Evolutionary conservation across 2,329 filamentous ascomycete genomes (phyloP).

Genomic region (Didymella lethalis): DNA sequence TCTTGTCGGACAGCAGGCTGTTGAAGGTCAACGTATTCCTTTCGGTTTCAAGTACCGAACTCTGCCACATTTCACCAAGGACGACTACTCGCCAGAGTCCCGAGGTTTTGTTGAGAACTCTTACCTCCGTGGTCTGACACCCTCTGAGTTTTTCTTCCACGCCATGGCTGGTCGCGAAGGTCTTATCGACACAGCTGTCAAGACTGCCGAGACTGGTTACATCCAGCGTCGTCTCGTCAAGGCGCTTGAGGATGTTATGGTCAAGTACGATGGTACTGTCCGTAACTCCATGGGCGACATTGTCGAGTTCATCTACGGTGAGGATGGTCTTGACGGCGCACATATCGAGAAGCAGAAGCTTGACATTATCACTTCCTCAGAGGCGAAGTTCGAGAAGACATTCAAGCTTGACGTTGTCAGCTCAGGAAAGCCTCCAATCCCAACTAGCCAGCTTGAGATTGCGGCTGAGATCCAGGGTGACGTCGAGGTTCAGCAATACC

Average conservation of each 20-base stretch:
- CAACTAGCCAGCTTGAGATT: slow-evolving; percentile 79
- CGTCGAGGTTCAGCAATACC: slow-evolving; percentile 81
- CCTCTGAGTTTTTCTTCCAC: slow-evolving; percentile 98
- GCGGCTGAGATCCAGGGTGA: slow-evolving; percentile 88
- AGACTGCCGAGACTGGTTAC: slow-evolving; percentile 98
- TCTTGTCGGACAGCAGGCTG: slow-evolving; percentile 95
- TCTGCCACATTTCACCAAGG: slow-evolving; percentile 97
- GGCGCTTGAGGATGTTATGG: slow-evolving; percentile 95
- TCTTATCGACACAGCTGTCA: slow-evolving; percentile 99
- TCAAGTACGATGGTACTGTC: slow-evolving; percentile 96
- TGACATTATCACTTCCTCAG: slow-evolving; percentile 82
- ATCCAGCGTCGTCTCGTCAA: slow-evolving; percentile 99
- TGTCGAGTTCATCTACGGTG: slow-evolving; percentile 96
- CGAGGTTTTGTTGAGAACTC: slow-evolving; percentile 99
- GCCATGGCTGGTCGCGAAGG: slow-evolving; percentile 99
- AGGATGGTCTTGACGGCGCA: slow-evolving; percentile 93
- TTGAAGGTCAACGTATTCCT: slow-evolving; percentile 98
- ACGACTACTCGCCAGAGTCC: slow-evolving; percentile 96
- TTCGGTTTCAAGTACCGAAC: slow-evolving; percentile 99
- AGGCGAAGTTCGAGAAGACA: slow-evolving; percentile 77
- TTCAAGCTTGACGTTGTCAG: slow-evolving; percentile 91
- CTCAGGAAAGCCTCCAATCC: slow-evolving; percentile 68
- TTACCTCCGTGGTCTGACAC: slow-evolving; percentile 93
- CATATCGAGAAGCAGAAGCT: slow-evolving; percentile 93
- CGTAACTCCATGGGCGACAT: slow-evolving; percentile 96